Conservation (phyloP, 2,329 filamentous ascomycete species). For the Trichoderma citrinoviride region DNA sequence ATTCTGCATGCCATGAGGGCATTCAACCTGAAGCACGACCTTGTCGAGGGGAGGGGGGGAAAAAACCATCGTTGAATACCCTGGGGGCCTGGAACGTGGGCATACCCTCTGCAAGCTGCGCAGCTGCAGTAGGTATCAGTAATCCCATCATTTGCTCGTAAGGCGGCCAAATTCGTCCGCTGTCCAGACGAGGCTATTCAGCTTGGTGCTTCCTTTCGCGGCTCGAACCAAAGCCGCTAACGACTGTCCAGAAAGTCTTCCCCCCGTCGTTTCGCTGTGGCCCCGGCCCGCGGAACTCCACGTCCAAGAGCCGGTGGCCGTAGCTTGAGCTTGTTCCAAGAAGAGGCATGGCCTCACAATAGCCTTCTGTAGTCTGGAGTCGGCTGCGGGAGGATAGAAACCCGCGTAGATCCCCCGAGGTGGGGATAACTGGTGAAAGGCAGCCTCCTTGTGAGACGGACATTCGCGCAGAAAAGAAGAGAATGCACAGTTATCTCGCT, state of each 20-base stretch:
- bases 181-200: not conserved
- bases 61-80: not conserved
- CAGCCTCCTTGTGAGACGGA: not conserved
- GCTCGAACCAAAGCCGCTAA: not conserved
- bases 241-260: not conserved
- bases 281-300: not conserved
- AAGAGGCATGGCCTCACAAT: conserved; percentile 1
- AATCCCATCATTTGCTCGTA: not conserved
- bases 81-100: not conserved
- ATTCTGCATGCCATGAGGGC: not conserved
- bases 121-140: not conserved
- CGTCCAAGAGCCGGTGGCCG: conserved; percentile 4
- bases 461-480: no score
- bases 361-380: no score
- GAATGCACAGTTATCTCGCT: not conserved
- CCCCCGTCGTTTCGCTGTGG: conserved; percentile 7
- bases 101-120: not conserved
- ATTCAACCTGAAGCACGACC: conserved; percentile 11
- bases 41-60: not conserved
- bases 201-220: not conserved
- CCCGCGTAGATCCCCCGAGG: not conserved
- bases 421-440: not conserved
- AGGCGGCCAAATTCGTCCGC: not conserved
- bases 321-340: not conserved
- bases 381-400: not conserved